Base-by-base conservation (phyloP, 2,329 filamentous ascomycete species). In the Verticillium nubilum region DNA sequence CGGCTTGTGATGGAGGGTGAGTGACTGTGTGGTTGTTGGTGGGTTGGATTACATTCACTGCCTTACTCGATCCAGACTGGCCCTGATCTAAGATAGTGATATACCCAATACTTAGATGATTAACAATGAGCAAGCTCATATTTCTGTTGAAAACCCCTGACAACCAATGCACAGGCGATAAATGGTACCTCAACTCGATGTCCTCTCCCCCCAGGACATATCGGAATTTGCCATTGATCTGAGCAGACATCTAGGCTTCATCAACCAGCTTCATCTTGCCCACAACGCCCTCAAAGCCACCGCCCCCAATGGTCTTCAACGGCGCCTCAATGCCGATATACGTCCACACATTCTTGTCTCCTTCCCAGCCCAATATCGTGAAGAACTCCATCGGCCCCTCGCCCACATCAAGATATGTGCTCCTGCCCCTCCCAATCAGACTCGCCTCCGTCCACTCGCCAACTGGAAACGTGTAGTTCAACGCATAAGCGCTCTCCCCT, bases 391-490 rank as follows among this genome's bases (percentile, higher is more conserved):
- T 62, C 13, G 52, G 60, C 17, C 55, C 59, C 23, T 57, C 52
- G 9, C 61, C 59, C 12, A 61, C 57, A 33, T 61, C 61, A 31
- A 61, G 42, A 27, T 58, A 62, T 27, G 60, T 62, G 52, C 58
- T 57, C 37, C 31, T 56, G 19, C 52, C 61, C 54, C 50, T 52
- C 33, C 61, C 59, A 13, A 61, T 57, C 26, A 62, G 57, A 52
- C 57, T 58, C 4, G 54, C 61, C 2, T 59, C 56, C 12, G 60
- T 62, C 61, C 61, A 62, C 55, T 35, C 28, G 42, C 59, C 61
- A 31, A 62, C 60, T 54, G 61, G 61, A 42, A 62, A 61, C 27
- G 61, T 61, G 52, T 62, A 62, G 29, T 62, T 62, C 54, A 62
- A 59, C 50, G 61, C 59, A 35, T 62, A 62, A 50, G 59, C 59